Evolutionary conservation across 2,329 filamentous ascomycete genomes (phyloP).

Genomic region (Juglanconis oblonga): DNA sequence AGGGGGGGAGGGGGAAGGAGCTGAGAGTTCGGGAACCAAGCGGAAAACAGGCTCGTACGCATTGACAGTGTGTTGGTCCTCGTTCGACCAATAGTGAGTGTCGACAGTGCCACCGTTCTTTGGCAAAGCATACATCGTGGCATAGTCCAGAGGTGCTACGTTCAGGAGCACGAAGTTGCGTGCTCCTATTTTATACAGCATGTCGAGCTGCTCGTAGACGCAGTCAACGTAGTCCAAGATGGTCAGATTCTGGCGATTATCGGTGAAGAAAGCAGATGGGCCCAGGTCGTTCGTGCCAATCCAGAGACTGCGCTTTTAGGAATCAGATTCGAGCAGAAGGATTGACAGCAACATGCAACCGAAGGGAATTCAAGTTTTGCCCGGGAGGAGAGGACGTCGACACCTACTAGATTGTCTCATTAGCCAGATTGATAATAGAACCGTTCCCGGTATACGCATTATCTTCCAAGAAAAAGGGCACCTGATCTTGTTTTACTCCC

Average conservation of each 20-base stretch:
- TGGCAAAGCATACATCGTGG: constrained; percentile 50
- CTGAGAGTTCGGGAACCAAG: too few relatives aligned
- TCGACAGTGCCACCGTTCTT: constrained; percentile 39
- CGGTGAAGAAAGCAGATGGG: constrained; percentile 48
- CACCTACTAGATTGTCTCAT: constrained; percentile 17
- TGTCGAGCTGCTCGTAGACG: constrained; percentile 46
- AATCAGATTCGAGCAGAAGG: too few relatives aligned
- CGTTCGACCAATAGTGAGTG: constrained; percentile 45
- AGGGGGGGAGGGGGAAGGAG: background rate
- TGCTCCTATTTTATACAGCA: constrained; percentile 48
- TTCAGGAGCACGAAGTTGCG: constrained; percentile 59
- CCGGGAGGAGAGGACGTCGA: background rate
- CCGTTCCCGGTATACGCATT: constrained; percentile 6
- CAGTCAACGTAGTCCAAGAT: constrained; percentile 50
- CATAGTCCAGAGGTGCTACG: constrained; percentile 49
- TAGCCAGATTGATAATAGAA: constrained; percentile 2
- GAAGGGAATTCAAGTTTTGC: background rate
- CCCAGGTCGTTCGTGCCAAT: constrained; percentile 63
- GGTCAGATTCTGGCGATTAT: constrained; percentile 49
- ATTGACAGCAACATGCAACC: background rate
- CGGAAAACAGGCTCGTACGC: constrained; percentile 15
- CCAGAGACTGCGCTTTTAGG: constrained; percentile 46
- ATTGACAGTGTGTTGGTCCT: constrained; percentile 37
- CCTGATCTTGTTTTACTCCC: constrained; percentile 16
- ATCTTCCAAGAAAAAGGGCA: constrained; percentile 18